Conservation (phyloP, 768 basidiomycete genomes). For the Suillus lakei region DNA sequence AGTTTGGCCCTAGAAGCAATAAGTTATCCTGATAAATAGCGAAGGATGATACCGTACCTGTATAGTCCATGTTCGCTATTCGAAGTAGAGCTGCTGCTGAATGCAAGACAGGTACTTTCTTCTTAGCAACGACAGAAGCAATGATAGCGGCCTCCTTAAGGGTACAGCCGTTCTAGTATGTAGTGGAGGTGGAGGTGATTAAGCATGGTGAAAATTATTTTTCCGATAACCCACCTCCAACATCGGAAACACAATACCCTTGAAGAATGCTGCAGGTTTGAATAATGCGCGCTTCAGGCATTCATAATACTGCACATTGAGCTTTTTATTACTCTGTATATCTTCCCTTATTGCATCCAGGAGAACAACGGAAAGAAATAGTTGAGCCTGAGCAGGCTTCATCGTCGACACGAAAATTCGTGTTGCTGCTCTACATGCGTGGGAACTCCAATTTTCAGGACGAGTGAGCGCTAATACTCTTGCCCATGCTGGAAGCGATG, state of each 20-base stretch:
- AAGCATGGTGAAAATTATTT: constrained; percentile 34
- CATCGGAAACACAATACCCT: constrained; percentile 95
- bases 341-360: constrained; percentile 90
- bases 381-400: constrained; percentile 92
- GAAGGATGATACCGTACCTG: constrained; percentile 51
- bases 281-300: constrained; percentile 91
- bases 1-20: constrained; percentile 71
- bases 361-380: constrained; percentile 91
- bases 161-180: constrained; percentile 73
- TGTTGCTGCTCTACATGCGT: constrained; percentile 93
- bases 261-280: constrained; percentile 98
- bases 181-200: neutral
- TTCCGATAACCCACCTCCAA: constrained; percentile 67
- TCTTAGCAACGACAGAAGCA: constrained; percentile 87
- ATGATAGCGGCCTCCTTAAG: constrained; percentile 95
- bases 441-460: constrained; percentile 94
- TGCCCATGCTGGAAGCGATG: constrained; percentile 94
- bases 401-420: constrained; percentile 96
- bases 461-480: constrained; percentile 91
- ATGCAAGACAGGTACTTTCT: constrained; percentile 94
- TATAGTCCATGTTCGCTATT: constrained; percentile 95
- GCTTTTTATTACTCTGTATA: constrained; percentile 83
- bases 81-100: constrained; percentile 93
- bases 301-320: constrained; percentile 94
- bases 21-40: neutral